phyloP scores from a whole-genome alignment of 2,329 filamentous ascomycete genomes.

The Laburnicola sp. region DNA sequence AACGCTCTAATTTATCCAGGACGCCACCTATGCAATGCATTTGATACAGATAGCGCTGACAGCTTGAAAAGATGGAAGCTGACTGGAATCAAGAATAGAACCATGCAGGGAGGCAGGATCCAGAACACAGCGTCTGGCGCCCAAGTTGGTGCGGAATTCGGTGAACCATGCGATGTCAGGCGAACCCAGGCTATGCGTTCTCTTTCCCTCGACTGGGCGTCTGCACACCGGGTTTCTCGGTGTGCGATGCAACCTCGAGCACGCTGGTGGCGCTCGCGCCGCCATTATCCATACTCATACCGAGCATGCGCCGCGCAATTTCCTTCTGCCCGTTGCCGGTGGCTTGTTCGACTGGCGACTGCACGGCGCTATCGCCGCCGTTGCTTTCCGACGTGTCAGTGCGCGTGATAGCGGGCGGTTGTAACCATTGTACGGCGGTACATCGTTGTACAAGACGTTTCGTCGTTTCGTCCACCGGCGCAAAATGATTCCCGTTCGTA shows the following conservation, averaged over 20 bases:
- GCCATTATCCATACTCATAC: slow-evolving; percentile 43
- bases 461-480: slow-evolving; percentile 78
- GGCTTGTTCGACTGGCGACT: slow-evolving; percentile 29
- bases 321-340: slow-evolving; percentile 41
- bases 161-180: background rate
- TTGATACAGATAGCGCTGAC: background rate
- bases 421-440: slow-evolving; percentile 70
- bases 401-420: slow-evolving; percentile 18
- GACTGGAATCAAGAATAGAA: no score
- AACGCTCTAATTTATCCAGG: background rate
- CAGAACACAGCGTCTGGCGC: no score
- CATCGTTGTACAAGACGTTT: slow-evolving; percentile 76
- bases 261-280: slow-evolving; percentile 46
- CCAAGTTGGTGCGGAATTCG: background rate
- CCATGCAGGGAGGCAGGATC: no score
- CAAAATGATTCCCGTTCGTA: slow-evolving; percentile 72
- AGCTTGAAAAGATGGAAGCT: no score
- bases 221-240: slow-evolving; percentile 47
- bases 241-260: slow-evolving; percentile 45
- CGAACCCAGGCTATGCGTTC: slow-evolving; percentile 12
- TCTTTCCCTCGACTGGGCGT: slow-evolving; percentile 42
- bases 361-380: slow-evolving; percentile 19
- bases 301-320: slow-evolving; percentile 43
- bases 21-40: slow-evolving; percentile 7
- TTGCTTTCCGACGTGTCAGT: slow-evolving; percentile 29